Evolutionary conservation across 139 green algal species (phyloP).

Genomic region (Chlorella sp.): DNA sequence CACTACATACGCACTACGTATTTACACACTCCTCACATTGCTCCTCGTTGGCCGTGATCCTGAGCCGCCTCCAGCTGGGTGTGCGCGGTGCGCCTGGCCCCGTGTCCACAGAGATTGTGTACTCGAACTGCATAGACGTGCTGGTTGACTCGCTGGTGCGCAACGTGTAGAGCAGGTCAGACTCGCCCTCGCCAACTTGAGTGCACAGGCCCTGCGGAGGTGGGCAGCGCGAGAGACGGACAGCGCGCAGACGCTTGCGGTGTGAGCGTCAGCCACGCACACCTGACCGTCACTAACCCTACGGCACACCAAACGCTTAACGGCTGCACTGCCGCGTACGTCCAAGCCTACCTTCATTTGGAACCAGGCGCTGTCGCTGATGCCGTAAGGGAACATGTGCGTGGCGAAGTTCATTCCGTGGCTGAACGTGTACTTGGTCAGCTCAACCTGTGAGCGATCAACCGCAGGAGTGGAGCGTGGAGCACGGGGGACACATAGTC

Average conservation of each 20-base stretch:
- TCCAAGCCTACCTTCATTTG: constrained; percentile 20
- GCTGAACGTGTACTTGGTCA: constrained; percentile 23
- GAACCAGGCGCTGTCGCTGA: constrained; percentile 24
- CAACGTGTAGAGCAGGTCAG: constrained; percentile 10
- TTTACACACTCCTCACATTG: background rate
- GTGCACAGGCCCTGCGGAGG: constrained; percentile 17
- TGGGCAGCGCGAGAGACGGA: no score
- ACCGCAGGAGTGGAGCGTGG: no score
- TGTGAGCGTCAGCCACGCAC: no score
- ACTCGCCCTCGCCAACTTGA: constrained; percentile 7
- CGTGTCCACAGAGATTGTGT: constrained; percentile 9
- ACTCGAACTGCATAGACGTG: constrained; percentile 13
- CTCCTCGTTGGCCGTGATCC: constrained; percentile 17
- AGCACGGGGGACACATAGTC: no score
- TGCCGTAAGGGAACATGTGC: constrained; percentile 32
- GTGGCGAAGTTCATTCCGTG: constrained; percentile 26
- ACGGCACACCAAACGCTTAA: no score
- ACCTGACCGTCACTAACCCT: no score
- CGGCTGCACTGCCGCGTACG: no score
- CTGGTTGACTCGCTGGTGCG: constrained; percentile 9
- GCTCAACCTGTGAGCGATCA: constrained; percentile 6
- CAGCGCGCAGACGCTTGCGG: no score
- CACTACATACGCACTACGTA: background rate
- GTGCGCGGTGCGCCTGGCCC: background rate
- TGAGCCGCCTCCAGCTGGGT: constrained; percentile 10